phyloP scores from a whole-genome alignment of 495 filamentous ascomycete genomes.

The Penicillium antarcticum region DNA sequence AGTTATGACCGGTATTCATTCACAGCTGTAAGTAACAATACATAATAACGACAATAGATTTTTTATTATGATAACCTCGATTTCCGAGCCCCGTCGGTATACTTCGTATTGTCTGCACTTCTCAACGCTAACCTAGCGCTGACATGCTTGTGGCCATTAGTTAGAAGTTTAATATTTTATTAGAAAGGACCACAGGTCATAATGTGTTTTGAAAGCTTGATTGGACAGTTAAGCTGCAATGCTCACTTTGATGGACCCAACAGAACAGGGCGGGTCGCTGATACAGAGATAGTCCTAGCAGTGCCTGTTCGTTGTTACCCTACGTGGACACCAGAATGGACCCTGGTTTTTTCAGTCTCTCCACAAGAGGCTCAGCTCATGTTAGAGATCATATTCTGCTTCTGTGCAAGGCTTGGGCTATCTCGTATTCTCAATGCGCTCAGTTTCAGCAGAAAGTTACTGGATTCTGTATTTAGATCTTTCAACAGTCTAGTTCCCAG shows the following conservation, averaged over 20 bases:
- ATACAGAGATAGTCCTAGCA: slow-evolving; percentile 1
- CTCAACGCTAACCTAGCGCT: slow-evolving; percentile 2
- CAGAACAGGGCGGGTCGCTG: background rate
- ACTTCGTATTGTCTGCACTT: slow-evolving; percentile 2
- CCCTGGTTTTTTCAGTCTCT: background rate
- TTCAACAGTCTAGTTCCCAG: background rate
- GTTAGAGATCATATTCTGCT: slow-evolving; percentile 1
- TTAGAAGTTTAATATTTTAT: background rate
- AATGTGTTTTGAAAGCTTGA: background rate
- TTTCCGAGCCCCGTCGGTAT: background rate
- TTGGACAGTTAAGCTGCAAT: slow-evolving; percentile 16
- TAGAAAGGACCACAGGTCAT: background rate
- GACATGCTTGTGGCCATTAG: background rate
- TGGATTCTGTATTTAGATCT: slow-evolving; percentile 1
- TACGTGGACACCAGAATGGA: slow-evolving; percentile 4
- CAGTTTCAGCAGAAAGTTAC: background rate
- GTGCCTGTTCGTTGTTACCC: slow-evolving; percentile 1
- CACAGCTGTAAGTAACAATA: slow-evolving; percentile 3
- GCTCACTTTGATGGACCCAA: slow-evolving; percentile 8
- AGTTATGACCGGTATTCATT: slow-evolving; percentile 3
- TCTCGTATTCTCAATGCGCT: slow-evolving; percentile 13
- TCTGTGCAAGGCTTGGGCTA: background rate
- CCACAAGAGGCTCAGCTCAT: slow-evolving; percentile 3
- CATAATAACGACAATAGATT: background rate
- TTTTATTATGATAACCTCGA: slow-evolving; percentile 6